phyloP scores from a whole-genome alignment of 257 asterid species.

The Scutellaria barbata region DNA sequence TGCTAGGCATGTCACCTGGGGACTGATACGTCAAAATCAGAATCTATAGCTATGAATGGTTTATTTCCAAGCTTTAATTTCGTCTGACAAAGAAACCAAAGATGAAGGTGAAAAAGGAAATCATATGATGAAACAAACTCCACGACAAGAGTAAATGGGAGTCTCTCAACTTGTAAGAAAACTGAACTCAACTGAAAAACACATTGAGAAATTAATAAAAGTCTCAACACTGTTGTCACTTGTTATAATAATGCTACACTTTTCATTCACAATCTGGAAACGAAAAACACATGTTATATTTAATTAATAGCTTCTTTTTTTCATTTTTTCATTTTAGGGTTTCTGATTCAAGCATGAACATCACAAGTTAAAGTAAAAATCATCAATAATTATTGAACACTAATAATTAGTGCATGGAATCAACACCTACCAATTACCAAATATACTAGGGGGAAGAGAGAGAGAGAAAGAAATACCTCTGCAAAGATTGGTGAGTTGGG shows the following conservation, averaged over 20 bases:
- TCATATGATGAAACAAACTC: slow-evolving; percentile 28
- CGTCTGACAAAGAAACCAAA: slow-evolving; percentile 51
- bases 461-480: slow-evolving; percentile 49
- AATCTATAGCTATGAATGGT: slow-evolving; percentile 50
- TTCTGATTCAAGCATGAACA: slow-evolving; percentile 25
- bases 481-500: slow-evolving; percentile 71
- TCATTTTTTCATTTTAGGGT: slow-evolving; percentile 41
- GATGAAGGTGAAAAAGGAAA: slow-evolving; percentile 34
- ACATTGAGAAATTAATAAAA: slow-evolving; percentile 17
- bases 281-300: slow-evolving; percentile 23
- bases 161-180: slow-evolving; percentile 16
- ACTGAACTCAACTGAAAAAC: slow-evolving; percentile 29
- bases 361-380: background rate
- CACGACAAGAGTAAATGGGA: background rate
- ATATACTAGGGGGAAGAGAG: background rate
- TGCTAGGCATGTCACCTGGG: slow-evolving; percentile 48
- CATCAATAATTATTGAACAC: background rate
- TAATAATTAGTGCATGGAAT: slow-evolving; percentile 35
- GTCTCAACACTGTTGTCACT: slow-evolving; percentile 33
- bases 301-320: background rate
- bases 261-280: slow-evolving; percentile 30
- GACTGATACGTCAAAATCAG: slow-evolving; percentile 64
- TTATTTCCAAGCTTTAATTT: slow-evolving; percentile 44
- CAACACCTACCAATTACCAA: too few species aligned
- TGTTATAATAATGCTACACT: slow-evolving; percentile 26